Evolutionary conservation across 2,329 filamentous ascomycete species (phyloP).

Genomic region (Fusarium albidum): DNA sequence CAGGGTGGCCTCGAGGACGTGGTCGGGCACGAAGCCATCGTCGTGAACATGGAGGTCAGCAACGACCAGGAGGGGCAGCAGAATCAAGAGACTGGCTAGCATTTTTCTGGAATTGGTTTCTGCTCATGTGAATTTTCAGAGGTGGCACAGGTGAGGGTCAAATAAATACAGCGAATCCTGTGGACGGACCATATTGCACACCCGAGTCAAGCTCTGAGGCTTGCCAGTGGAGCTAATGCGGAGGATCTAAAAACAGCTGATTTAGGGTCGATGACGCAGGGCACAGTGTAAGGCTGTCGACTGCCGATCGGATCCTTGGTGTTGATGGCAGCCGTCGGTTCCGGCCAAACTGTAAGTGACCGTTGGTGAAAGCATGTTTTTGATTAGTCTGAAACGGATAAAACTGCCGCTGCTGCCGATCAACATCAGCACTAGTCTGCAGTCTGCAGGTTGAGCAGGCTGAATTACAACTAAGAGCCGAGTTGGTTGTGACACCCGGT

Average conservation of each 20-base stretch:
- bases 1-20: slow-evolving; percentile 19
- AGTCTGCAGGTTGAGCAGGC: too few relatives aligned
- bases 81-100: not conserved
- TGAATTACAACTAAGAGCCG: too few relatives aligned
- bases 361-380: not conserved
- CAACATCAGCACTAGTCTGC: not conserved
- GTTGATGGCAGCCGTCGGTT: too few relatives aligned
- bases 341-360: not conserved
- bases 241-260: too few relatives aligned
- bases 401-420: slow-evolving; percentile 1
- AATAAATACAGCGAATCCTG: not conserved
- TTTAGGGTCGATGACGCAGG: not conserved
- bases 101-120: not conserved
- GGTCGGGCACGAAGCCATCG: slow-evolving; percentile 16
- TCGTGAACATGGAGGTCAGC: slow-evolving; percentile 14
- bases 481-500: too few relatives aligned
- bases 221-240: too few relatives aligned
- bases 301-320: not conserved
- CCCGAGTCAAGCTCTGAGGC: not conserved
- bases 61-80: slow-evolving; percentile 18
- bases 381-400: not conserved
- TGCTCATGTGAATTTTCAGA: not conserved
- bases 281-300: not conserved
- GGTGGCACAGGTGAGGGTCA: not conserved
- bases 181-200: not conserved